These are phyloP conservation scores for Talaromyces borbonicus DNA, from an alignment of 495 filamentous ascomycete species.

Conservation along the genomic window DNA sequence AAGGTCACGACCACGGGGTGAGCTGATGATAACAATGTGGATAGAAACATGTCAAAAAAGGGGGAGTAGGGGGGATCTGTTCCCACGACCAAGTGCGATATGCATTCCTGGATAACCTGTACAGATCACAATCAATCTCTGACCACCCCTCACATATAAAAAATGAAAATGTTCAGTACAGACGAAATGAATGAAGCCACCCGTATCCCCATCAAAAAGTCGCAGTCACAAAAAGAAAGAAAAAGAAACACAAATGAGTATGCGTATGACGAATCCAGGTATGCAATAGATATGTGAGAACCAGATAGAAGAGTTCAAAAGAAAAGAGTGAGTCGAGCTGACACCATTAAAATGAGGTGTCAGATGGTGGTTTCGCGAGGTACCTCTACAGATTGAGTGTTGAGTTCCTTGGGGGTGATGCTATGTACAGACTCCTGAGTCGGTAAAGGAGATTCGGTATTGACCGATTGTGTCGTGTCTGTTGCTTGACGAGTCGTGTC, in stretches of 20 bases:
- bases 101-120: too few relatives aligned
- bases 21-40: too few relatives aligned
- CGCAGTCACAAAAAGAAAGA: neutral
- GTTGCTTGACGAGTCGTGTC: neutral
- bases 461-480: neutral
- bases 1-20: too few relatives aligned
- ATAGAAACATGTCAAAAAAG: too few relatives aligned
- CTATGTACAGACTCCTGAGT: neutral
- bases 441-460: neutral
- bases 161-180: neutral
- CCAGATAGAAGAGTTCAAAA: neutral
- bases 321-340: neutral
- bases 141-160: too few relatives aligned
- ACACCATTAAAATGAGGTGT: neutral
- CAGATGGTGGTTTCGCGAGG: conserved; percentile 1
- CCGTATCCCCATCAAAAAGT: too few relatives aligned
- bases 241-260: neutral
- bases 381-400: conserved; percentile 3
- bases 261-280: neutral
- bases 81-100: too few relatives aligned
- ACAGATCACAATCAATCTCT: too few relatives aligned
- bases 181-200: too few relatives aligned
- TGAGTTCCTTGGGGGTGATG: conserved; percentile 4
- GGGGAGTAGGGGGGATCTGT: too few relatives aligned
- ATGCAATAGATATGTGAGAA: too few relatives aligned